phyloP scores from a whole-genome alignment of 176 grass and related monocot genomes.

The Aegilops umbellulata region DNA sequence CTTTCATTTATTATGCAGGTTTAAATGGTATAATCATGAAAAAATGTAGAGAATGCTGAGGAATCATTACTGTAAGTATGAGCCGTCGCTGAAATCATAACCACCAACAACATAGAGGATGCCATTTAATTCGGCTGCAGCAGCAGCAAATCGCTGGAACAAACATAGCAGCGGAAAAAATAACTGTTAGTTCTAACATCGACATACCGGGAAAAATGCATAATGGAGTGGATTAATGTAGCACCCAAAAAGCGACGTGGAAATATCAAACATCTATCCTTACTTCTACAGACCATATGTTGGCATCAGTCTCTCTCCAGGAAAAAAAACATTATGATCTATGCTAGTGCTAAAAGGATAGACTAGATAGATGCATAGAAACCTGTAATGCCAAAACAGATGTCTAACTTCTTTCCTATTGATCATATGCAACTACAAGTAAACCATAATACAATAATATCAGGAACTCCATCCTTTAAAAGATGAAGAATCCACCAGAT shows the following conservation, averaged over 20 bases:
- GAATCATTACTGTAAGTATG: constrained; percentile 71
- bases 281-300: constrained; percentile 4
- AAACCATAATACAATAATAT: neutral
- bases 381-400: constrained; percentile 16
- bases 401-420: constrained; percentile 3
- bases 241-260: neutral
- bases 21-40: neutral
- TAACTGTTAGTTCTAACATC: constrained; percentile 10
- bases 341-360: constrained; percentile 12
- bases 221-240: neutral
- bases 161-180: constrained; percentile 4
- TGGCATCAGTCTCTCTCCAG: neutral
- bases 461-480: neutral
- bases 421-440: neutral
- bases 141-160: constrained; percentile 73
- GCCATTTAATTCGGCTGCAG: constrained; percentile 47
- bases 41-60: neutral
- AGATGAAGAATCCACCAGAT: neutral
- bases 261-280: constrained; percentile 7
- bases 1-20: constrained; percentile 11
- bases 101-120: constrained; percentile 66
- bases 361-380: neutral
- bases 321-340: neutral
- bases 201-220: neutral
- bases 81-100: constrained; percentile 52